phyloP scores from a whole-genome alignment of 257 asterid species.

The Cynanchum wilfordii region DNA sequence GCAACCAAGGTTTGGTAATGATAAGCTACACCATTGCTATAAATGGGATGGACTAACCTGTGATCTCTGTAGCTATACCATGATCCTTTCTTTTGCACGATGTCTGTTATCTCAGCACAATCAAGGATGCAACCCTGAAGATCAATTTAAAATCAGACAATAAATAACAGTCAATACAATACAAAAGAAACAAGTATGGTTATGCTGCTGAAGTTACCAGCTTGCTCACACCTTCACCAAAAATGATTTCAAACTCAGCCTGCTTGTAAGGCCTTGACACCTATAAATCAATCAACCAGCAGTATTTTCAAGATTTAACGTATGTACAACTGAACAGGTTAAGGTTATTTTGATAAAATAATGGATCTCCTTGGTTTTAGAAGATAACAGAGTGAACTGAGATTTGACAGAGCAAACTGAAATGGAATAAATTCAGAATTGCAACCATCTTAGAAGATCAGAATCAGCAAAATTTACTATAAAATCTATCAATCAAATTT shows the following conservation, averaged over 20 bases:
- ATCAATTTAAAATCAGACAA: slow-evolving; percentile 21
- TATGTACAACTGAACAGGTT: background rate
- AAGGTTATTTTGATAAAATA: background rate
- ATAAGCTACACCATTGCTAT: background rate
- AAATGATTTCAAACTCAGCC: slow-evolving; percentile 95
- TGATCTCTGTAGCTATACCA: slow-evolving; percentile 98
- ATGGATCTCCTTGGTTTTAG: background rate
- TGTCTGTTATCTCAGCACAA: slow-evolving; percentile 81
- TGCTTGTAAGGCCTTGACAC: slow-evolving; percentile 98
- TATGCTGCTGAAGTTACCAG: slow-evolving; percentile 47
- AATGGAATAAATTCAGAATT: background rate
- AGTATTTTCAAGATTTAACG: background rate
- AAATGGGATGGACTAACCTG: slow-evolving; percentile 41
- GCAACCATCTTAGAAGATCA: background rate
- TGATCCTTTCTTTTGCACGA: slow-evolving; percentile 79
- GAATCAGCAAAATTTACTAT: background rate
- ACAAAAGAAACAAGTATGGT: slow-evolving; percentile 5
- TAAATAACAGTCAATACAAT: slow-evolving; percentile 13
- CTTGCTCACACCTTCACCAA: slow-evolving; percentile 97
- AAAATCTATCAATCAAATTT: background rate
- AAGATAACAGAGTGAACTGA: background rate
- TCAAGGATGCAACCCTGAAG: slow-evolving; percentile 84
- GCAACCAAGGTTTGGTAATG: background rate
- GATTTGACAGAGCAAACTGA: background rate
- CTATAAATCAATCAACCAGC: slow-evolving; percentile 28